Evolutionary conservation across 306 rosid genomes (phyloP).

Genomic region (Rosa rugosa): DNA sequence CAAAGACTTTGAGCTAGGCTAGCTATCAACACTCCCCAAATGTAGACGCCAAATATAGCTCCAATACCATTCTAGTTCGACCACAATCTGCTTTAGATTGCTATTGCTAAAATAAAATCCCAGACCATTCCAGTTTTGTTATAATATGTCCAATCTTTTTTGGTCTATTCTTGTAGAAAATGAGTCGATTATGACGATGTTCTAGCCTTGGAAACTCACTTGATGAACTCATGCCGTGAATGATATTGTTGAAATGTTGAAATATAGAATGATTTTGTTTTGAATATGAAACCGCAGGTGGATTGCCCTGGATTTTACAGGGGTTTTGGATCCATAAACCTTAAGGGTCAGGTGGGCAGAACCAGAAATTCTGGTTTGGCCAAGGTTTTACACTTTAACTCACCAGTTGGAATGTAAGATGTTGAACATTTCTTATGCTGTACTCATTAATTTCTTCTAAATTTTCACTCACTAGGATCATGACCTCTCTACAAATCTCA

Average conservation of each 20-base stretch:
- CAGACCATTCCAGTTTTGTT: not conserved
- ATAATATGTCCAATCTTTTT: not conserved
- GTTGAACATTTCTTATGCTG: not conserved
- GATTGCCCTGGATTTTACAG: not conserved
- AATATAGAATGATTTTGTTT: not conserved
- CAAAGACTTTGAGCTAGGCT: not conserved
- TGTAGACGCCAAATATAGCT: not conserved
- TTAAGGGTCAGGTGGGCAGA: not conserved
- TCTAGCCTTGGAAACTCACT: not conserved
- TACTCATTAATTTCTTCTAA: not conserved
- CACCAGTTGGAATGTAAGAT: not conserved
- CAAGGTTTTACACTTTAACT: not conserved
- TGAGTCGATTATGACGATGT: not conserved
- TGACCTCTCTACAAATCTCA: not conserved
- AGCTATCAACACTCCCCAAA: not conserved
- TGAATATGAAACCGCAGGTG: not conserved
- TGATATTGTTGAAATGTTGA: not conserved
- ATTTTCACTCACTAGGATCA: not conserved
- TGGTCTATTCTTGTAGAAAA: not conserved
- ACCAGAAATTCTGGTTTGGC: not conserved
- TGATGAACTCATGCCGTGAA: not conserved
- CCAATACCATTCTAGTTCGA: conserved; percentile 2
- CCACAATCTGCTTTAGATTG: not conserved
- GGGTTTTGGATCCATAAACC: not conserved
- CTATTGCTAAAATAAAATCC: not conserved